Evolutionary conservation across 768 basidiomycete species (phyloP).

Genomic region (Tulasnella sp.): DNA sequence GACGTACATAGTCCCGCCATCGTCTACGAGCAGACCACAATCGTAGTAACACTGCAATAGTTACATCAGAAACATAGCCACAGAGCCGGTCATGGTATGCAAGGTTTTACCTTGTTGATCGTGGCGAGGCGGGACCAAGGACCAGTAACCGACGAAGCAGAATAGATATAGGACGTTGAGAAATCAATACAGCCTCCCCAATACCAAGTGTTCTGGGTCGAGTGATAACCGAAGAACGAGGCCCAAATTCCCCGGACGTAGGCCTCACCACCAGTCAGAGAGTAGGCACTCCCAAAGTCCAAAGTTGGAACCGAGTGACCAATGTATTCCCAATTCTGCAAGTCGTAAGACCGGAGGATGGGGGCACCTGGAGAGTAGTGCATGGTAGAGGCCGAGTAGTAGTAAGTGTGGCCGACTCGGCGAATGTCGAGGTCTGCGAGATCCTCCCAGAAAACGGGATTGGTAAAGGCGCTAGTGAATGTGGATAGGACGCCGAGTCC

Average conservation of each 20-base stretch:
- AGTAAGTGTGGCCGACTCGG: too few species aligned
- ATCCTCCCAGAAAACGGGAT: too few species aligned
- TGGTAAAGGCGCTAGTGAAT: too few species aligned
- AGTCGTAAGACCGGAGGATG: background rate
- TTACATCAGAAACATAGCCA: too few species aligned
- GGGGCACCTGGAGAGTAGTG: too few species aligned
- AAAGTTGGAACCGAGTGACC: slow-evolving; percentile 15
- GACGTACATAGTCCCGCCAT: background rate
- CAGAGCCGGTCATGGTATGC: too few species aligned
- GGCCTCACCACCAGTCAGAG: background rate
- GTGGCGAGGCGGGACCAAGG: background rate
- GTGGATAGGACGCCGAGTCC: too few species aligned
- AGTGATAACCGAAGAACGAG: slow-evolving; percentile 11
- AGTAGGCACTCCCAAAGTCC: slow-evolving; percentile 11
- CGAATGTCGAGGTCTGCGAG: too few species aligned
- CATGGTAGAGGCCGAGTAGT: too few species aligned
- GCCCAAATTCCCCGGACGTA: slow-evolving; percentile 18
- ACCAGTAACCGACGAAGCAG: background rate
- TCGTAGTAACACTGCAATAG: slow-evolving; percentile 15
- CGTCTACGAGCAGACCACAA: slow-evolving; percentile 16
- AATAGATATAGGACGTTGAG: slow-evolving; percentile 5
- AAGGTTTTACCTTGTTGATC: background rate
- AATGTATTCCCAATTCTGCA: slow-evolving; percentile 15
- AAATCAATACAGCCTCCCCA: slow-evolving; percentile 16
- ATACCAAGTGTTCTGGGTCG: background rate